These are phyloP conservation scores for Phytophthora fragariae DNA, from an alignment of 352 stramenopile genomes.

Conservation along the genomic window DNA sequence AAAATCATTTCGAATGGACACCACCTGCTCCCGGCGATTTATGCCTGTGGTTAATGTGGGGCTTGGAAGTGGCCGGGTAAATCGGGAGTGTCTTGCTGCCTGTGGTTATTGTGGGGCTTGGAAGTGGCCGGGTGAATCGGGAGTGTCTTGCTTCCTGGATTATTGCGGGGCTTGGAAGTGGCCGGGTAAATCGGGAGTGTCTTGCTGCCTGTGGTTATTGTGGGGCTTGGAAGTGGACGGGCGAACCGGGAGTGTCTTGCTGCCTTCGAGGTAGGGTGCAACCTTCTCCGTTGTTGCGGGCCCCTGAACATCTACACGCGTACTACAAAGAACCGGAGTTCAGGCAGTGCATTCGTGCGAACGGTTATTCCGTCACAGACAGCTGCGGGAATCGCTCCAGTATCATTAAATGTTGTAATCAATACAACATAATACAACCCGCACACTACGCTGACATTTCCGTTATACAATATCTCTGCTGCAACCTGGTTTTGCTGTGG, in stretches of 20 bases:
- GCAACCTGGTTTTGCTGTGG: too few relatives aligned
- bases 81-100: neutral
- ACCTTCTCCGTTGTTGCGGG: neutral
- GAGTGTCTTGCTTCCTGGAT: too few relatives aligned
- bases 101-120: too few relatives aligned
- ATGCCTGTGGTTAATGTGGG: neutral
- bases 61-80: slow-evolving; percentile 7
- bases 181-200: neutral
- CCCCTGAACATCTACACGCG: neutral
- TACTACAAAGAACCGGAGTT: slow-evolving; percentile 3
- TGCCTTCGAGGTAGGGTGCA: neutral
- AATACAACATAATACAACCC: too few relatives aligned
- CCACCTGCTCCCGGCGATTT: neutral
- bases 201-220: too few relatives aligned
- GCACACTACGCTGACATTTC: too few relatives aligned
- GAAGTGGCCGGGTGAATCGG: too few relatives aligned
- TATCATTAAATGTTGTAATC: too few relatives aligned
- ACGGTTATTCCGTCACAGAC: too few relatives aligned
- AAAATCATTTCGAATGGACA: neutral
- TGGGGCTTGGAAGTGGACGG: too few relatives aligned
- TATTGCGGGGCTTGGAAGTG: slow-evolving; percentile 13
- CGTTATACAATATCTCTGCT: too few relatives aligned
- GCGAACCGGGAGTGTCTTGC: neutral
- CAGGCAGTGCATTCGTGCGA: neutral
- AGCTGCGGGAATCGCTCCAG: too few relatives aligned